phyloP scores from a whole-genome alignment of 139 green algal genomes.

The Asterochloris sp. region DNA sequence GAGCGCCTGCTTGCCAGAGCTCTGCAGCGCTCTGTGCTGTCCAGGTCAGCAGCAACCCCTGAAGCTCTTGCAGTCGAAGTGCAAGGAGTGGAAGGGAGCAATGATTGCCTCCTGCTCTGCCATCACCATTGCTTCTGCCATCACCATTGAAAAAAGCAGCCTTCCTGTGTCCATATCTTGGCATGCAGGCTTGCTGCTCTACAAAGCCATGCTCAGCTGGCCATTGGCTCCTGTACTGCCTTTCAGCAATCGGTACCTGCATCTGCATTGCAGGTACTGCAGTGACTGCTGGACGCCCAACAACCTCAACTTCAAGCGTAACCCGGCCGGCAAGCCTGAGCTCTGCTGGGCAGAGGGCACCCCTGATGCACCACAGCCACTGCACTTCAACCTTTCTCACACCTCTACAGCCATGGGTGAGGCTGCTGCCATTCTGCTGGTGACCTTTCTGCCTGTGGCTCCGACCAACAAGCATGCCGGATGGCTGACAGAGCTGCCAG shows the following conservation, averaged over 20 bases:
- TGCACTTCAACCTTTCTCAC: conserved; percentile 66
- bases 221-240: too few species aligned
- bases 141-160: too few species aligned
- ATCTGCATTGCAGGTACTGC: conserved; percentile 1
- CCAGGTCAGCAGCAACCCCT: background rate
- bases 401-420: conserved; percentile 43
- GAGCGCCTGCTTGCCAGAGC: conserved; percentile 49
- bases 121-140: too few species aligned
- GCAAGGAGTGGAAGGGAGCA: too few species aligned
- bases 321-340: conserved; percentile 44
- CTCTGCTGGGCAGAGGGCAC: conserved; percentile 18
- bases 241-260: too few species aligned
- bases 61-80: too few species aligned
- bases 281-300: background rate
- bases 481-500: background rate
- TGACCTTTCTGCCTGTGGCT: background rate
- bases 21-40: conserved; percentile 24
- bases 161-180: too few species aligned
- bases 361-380: background rate
- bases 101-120: too few species aligned
- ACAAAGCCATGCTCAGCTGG: too few species aligned
- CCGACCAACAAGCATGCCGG: background rate
- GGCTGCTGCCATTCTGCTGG: background rate
- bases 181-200: too few species aligned
- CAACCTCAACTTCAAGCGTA: conserved; percentile 36